Evolutionary conservation across 1,139 yeast species (phyloP).

Genomic region (Eremothecium cymbalariae): DNA sequence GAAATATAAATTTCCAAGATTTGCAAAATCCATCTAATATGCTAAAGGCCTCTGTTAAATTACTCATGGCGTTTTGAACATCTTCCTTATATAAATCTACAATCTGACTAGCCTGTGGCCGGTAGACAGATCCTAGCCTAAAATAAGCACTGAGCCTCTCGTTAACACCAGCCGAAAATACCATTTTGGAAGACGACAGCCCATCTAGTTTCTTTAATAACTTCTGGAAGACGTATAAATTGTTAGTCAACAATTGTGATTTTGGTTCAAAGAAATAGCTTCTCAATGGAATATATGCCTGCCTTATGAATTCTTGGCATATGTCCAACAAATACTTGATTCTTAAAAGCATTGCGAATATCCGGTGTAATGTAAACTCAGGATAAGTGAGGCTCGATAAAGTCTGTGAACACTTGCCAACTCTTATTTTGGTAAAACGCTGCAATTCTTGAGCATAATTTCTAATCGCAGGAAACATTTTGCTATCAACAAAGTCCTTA

Average conservation of each 20-base stretch:
- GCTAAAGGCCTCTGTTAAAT: conserved; percentile 13
- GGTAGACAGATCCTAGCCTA: conserved; percentile 13
- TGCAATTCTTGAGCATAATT: conserved; percentile 20
- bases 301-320: conserved; percentile 19
- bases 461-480: conserved; percentile 19
- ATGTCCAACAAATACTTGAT: conserved; percentile 17
- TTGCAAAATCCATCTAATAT: conserved; percentile 16
- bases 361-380: conserved; percentile 41
- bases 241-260: conserved; percentile 20
- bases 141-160: conserved; percentile 12
- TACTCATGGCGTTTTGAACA: conserved; percentile 13
- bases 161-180: conserved; percentile 8
- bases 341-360: conserved; percentile 34
- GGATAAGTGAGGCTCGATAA: conserved; percentile 30
- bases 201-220: conserved; percentile 15
- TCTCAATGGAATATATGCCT: conserved; percentile 24
- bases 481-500: conserved; percentile 16
- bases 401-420: conserved; percentile 6
- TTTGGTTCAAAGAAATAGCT: conserved; percentile 14
- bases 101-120: conserved; percentile 17
- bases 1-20: conserved; percentile 23
- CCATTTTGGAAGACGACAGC: conserved; percentile 9
- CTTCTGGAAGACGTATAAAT: conserved; percentile 22
- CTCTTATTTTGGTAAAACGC: conserved; percentile 16
- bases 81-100: conserved; percentile 14